Base-by-base conservation (phyloP, 2,329 filamentous ascomycete genomes). In the Paecilomyces sp. region DNA sequence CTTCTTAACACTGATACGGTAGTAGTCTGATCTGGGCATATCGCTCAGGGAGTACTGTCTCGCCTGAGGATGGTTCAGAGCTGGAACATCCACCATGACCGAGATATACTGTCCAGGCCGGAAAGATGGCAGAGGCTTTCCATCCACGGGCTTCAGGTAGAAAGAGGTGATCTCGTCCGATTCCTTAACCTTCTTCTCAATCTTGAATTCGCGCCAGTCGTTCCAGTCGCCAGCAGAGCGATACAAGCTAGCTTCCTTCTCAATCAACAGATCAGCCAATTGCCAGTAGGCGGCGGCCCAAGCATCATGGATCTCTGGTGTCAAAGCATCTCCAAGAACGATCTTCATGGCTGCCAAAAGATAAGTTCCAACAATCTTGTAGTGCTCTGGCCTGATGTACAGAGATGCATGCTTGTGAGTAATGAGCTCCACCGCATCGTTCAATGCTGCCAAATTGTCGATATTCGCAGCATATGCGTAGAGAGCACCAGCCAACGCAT, bases 381-480 rank as follows among this genome's bases (percentile, higher is more conserved):
- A 92, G 63, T 91, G 85, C 47, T 88, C 85, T 0, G 88, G 83
- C 58, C 78, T 79, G 68, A 92, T 85, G 66, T 84, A 85, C 1
- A 92, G 79, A 0, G 85, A 88, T 61, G 83, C 88, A 71, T 92
- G 89, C 74, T 91, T 91, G 71, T 91, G 84, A 71, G 86, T 88
- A 64, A 93, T 91, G 67, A 87, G 83, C 72, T 90, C 86, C 13
- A 85, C 73, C 0, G 81, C 78, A 0, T 82, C 79, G 12, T 71
- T 71, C 3, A 92, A 79, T 22, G 78, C 82, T 54, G 80, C 82
- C 0, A 90, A 80, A 68, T 91, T 81, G 71, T 88, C 84, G 71
- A 91, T 89, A 74, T 91, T 85, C 61, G 83, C 77, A 58, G 89
- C 89, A 68, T 90, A 92, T 64, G 84, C 85, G 64, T 88, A 85